Conservation (phyloP, 2,329 filamentous ascomycete species). For the Pyrenochaeta sp. region DNA sequence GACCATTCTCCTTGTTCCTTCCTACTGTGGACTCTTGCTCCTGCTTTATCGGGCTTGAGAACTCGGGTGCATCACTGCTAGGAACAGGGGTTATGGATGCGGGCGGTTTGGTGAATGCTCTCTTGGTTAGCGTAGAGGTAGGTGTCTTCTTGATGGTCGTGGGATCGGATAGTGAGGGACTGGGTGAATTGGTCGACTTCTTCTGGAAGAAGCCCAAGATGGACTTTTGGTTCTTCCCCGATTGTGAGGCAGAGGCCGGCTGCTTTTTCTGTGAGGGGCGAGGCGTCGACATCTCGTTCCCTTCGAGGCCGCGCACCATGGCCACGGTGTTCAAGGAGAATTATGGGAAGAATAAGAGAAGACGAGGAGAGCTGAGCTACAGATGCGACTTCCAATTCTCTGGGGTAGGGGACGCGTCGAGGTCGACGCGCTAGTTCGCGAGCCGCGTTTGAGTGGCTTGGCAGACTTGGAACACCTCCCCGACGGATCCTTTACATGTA, state of each 20-base stretch:
- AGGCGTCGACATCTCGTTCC: constrained; percentile 57
- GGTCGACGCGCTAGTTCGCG: constrained; percentile 3
- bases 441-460: constrained; percentile 5
- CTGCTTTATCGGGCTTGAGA: constrained; percentile 74
- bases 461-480: neutral
- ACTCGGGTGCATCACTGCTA: constrained; percentile 78
- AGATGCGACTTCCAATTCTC: neutral
- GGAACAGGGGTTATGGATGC: constrained; percentile 73
- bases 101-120: constrained; percentile 41
- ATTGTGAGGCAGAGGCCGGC: constrained; percentile 55
- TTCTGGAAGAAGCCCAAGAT: constrained; percentile 84
- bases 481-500: too few relatives aligned
- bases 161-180: constrained; percentile 44
- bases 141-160: constrained; percentile 37
- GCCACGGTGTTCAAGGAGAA: neutral
- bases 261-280: constrained; percentile 57
- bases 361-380: neutral
- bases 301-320: constrained; percentile 58
- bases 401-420: constrained; percentile 2
- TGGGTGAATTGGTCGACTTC: constrained; percentile 59
- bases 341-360: neutral
- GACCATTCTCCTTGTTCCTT: constrained; percentile 63
- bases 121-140: constrained; percentile 39
- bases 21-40: constrained; percentile 57
- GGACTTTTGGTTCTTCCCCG: constrained; percentile 70